Evolutionary conservation across 768 basidiomycete species (phyloP).

Genomic region (Xerocomellus amylosporus): DNA sequence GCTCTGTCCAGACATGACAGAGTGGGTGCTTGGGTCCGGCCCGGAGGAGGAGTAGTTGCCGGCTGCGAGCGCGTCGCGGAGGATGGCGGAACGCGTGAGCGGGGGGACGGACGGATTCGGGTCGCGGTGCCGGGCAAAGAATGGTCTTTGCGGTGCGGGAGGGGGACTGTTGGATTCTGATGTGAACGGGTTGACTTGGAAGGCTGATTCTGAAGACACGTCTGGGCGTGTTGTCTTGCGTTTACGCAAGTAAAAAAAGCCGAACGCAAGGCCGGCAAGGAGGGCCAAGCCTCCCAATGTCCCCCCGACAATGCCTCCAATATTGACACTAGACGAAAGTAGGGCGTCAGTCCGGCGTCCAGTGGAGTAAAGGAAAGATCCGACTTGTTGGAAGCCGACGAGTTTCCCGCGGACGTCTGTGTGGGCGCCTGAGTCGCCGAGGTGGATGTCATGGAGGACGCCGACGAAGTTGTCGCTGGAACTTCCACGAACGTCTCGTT

Average conservation of each 20-base stretch:
- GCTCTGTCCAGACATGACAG: neutral
- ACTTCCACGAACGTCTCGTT: constrained; percentile 21
- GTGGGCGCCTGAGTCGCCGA: constrained; percentile 1
- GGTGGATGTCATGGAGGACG: neutral
- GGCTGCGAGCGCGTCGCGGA: constrained; percentile 8
- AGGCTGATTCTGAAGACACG: neutral
- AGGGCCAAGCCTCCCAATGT: constrained; percentile 11
- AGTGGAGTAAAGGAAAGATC: neutral
- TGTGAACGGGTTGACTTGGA: constrained; percentile 3
- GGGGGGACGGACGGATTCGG: neutral
- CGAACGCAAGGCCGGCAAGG: neutral
- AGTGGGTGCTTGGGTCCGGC: neutral
- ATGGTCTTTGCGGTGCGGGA: neutral
- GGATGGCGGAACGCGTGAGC: constrained; percentile 10
- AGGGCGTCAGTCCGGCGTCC: neutral
- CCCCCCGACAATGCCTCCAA: constrained; percentile 15
- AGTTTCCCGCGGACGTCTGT: neutral
- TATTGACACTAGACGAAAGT: constrained; percentile 5
- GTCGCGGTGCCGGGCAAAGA: neutral
- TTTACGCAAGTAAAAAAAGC: constrained; percentile 9
- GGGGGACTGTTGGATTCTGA: neutral
- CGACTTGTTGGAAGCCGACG: constrained; percentile 4
- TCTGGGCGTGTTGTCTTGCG: neutral
- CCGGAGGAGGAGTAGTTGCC: neutral
- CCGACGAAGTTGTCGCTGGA: neutral